Evolutionary conservation across 805 yeast species (phyloP), one percentile per base, ranked within the genome.

Genomic region (Cyberlindnera americana): DNA sequence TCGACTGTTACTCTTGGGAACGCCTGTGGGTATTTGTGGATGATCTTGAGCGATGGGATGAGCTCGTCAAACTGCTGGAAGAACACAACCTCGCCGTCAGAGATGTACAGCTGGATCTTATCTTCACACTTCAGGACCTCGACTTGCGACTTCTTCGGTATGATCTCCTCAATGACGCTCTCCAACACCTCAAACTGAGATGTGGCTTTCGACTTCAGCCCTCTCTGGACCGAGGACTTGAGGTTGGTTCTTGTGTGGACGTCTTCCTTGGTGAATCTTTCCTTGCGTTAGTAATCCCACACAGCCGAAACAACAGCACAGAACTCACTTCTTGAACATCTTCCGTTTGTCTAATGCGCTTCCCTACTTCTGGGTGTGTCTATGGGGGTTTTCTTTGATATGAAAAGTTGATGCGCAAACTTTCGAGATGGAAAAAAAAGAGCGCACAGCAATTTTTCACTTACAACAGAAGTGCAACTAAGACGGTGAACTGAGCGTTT

Each of bases 211-310:
- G 83, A 50, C 58, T 86, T 86, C 50, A 91, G 70, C n/a, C 83
- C 83, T 61, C 97, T 77, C 62, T 89, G 96, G n/a, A 84, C 90
- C 2, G 97, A 90, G 0, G 96, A 85, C 63, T 90, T 90, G 62
- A 90, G 82, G 57, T 91, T 91, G 12, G 96, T 81, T 49, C 93
- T 81, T 8, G 96, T 83, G 53, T 88, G 95, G 38, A 89, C 75
- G 57, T 90, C 96, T 29, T 88, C 96, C 49, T 77, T 81, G 22
- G 87, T 74, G 66, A 89, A 88, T 59, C 78, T 73, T 35, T 10
- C 2, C 17, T 9, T 16, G 12, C 12, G 38, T 36, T 29, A 33
- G 43, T 29, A 6, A n/a, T 23, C 16, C 6, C 14, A 9, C 5
- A 26, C 15, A 12, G 12, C 6, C 23, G n/a, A 14, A 12, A 4